Conservation (phyloP, 306 rosid genomes). For the Cucurbita ficifolia region DNA sequence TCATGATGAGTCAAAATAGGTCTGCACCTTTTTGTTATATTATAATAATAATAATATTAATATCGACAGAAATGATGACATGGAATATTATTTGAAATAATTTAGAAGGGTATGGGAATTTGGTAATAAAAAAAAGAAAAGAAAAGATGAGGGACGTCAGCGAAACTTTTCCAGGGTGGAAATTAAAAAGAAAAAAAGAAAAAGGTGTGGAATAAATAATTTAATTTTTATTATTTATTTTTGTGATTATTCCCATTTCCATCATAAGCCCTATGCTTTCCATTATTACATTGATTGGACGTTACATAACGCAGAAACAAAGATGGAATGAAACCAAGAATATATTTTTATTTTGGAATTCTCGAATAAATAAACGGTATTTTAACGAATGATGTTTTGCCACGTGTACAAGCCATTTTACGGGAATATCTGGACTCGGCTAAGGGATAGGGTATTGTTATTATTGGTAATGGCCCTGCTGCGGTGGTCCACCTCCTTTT, state of each 20-base stretch:
- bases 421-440: background rate
- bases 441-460: background rate
- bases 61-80: background rate
- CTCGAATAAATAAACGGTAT: background rate
- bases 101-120: background rate
- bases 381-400: conserved; percentile 1
- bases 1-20: background rate
- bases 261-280: conserved; percentile 11
- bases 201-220: background rate
- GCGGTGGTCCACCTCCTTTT: conserved; percentile 35
- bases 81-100: no score
- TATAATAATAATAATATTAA: background rate
- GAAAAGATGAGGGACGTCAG: conserved; percentile 21
- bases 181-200: background rate
- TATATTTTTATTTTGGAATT: background rate
- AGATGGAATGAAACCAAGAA: conserved; percentile 5
- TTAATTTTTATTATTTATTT: conserved; percentile 3
- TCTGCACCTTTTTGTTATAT: background rate
- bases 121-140: no score
- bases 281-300: conserved; percentile 51
- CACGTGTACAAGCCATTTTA: conserved; percentile 7
- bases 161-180: background rate
- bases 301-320: conserved; percentile 32
- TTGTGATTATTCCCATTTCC: conserved; percentile 43
- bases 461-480: background rate